phyloP scores from a whole-genome alignment of 805 yeast species.

The Ogataea methylovora region DNA sequence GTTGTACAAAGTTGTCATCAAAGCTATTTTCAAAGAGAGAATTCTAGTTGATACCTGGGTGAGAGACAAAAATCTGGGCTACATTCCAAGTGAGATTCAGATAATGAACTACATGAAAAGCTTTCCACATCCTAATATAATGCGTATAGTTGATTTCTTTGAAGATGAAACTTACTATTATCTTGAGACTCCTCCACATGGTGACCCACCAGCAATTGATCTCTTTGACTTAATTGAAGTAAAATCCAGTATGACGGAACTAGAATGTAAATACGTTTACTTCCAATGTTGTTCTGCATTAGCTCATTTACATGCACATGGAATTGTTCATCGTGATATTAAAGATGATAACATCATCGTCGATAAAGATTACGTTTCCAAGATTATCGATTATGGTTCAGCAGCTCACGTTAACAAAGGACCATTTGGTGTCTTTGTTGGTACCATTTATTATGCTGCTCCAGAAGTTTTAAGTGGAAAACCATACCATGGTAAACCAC shows the following conservation, averaged over 20 bases:
- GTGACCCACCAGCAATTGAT: slow-evolving; percentile 85
- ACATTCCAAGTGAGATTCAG: slow-evolving; percentile 94
- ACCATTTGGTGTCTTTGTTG: slow-evolving; percentile 95
- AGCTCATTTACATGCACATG: slow-evolving; percentile 73
- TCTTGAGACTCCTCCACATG: slow-evolving; percentile 87
- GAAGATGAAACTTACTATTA: slow-evolving; percentile 89
- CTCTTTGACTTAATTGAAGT: slow-evolving; percentile 88
- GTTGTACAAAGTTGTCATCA: slow-evolving; percentile 64
- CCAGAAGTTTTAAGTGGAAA: slow-evolving; percentile 91
- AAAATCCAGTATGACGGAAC: slow-evolving; percentile 71
- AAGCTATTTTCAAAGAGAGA: slow-evolving; percentile 85
- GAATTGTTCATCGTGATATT: slow-evolving; percentile 89
- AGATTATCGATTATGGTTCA: slow-evolving; percentile 90
- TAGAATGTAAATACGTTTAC: slow-evolving; percentile 71
- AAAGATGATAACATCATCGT: slow-evolving; percentile 92
- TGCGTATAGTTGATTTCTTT: slow-evolving; percentile 81
- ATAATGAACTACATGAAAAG: slow-evolving; percentile 75
- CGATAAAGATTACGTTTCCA: slow-evolving; percentile 72
- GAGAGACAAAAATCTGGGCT: slow-evolving; percentile 82
- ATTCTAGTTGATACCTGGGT: slow-evolving; percentile 98
- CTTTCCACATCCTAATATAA: slow-evolving; percentile 81
- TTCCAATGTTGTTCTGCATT: slow-evolving; percentile 75
- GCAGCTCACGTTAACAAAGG: slow-evolving; percentile 89
- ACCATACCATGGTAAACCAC: slow-evolving; percentile 87
- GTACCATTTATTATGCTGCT: slow-evolving; percentile 95